Evolutionary conservation across 345 rosid species (phyloP).

Genomic region (Theobroma cacao): DNA sequence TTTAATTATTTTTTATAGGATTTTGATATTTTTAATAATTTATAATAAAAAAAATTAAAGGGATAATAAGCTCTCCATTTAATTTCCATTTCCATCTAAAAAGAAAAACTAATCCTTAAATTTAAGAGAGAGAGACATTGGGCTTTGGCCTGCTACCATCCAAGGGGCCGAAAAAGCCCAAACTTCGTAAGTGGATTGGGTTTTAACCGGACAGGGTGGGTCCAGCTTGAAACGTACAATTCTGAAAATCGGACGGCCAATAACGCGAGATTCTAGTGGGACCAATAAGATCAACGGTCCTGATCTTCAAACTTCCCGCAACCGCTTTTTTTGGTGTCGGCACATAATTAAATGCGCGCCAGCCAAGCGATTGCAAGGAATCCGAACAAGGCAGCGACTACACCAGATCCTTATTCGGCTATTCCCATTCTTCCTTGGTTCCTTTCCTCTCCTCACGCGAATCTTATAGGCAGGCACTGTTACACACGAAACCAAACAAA

Average conservation of each 20-base stretch:
- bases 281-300: background rate
- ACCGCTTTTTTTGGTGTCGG: background rate
- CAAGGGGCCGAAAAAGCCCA: background rate
- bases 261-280: background rate
- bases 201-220: background rate
- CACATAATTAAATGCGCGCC: background rate
- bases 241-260: constrained; percentile 1
- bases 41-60: too few species aligned
- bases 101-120: too few species aligned
- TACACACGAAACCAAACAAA: background rate
- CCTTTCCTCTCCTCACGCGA: background rate
- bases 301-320: background rate
- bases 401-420: background rate
- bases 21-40: too few species aligned
- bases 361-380: constrained; percentile 3
- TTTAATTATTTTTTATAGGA: too few species aligned
- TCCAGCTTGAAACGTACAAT: background rate
- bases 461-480: background rate
- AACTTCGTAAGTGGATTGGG: background rate
- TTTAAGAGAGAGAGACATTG: too few species aligned
- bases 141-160: too few species aligned
- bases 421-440: background rate
- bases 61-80: too few species aligned
- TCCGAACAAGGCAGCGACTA: background rate
- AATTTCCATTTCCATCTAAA: too few species aligned